phyloP scores from a whole-genome alignment of 2,329 filamentous ascomycete species.

The Hypoxylon sp. region DNA sequence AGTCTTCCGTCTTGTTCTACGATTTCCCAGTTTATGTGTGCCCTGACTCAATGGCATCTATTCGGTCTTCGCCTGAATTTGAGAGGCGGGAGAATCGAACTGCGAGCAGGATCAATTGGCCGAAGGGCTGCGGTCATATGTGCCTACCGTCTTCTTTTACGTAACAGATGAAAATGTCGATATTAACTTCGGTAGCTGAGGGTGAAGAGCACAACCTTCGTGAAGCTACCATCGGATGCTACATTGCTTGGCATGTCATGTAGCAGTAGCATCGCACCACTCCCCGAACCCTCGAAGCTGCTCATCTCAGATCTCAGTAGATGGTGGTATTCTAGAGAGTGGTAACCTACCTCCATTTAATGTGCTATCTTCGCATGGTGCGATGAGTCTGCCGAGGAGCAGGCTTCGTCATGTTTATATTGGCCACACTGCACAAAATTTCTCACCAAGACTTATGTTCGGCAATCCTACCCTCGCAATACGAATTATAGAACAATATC shows the following conservation, averaged over 20 bases:
- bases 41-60: neutral
- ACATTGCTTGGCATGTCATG: constrained; percentile 37
- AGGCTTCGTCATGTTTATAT: constrained; percentile 31
- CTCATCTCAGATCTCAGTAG: constrained; percentile 20
- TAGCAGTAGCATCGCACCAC: constrained; percentile 46
- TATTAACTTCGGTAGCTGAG: constrained; percentile 33
- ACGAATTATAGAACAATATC: constrained; percentile 1
- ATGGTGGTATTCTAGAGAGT: constrained; percentile 7
- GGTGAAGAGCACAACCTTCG: constrained; percentile 7
- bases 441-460: constrained; percentile 7
- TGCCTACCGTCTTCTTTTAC: constrained; percentile 23
- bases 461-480: constrained; percentile 25
- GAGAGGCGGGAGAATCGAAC: neutral
- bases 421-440: constrained; percentile 3
- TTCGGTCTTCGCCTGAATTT: neutral
- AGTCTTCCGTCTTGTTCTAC: neutral
- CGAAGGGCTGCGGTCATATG: neutral
- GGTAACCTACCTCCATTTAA: constrained; percentile 20
- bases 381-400: constrained; percentile 20
- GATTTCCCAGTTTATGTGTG: neutral
- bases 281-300: constrained; percentile 4
- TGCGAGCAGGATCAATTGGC: neutral
- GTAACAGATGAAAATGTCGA: constrained; percentile 33
- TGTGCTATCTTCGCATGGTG: constrained; percentile 19
- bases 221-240: constrained; percentile 36